A percentile compares a stretch with the other conserved stretches of the same genome.
These are phyloP conservation scores for Marsdenia floribunda DNA, from an alignment of 257 asterid genomes.

Conservation along the genomic window DNA sequence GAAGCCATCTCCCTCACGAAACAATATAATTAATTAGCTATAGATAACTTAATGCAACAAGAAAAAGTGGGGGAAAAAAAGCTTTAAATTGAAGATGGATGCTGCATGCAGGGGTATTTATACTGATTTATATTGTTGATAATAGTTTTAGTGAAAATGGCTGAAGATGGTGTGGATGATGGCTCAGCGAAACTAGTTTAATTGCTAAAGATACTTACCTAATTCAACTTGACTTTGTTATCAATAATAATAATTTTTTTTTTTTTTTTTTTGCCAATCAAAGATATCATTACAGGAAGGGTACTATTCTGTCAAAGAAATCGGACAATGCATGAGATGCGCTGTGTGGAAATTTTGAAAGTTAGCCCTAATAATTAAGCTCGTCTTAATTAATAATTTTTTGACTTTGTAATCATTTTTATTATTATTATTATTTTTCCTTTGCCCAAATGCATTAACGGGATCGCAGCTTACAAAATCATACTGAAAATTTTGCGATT, in stretches of 20 bases:
- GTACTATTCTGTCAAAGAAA: neutral
- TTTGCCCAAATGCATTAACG: neutral
- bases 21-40: neutral
- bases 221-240: too few relatives aligned
- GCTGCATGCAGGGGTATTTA: constrained; percentile 1
- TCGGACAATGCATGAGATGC: neutral
- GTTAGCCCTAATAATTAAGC: neutral
- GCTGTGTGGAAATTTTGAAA: neutral
- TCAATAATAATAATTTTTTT: too few relatives aligned
- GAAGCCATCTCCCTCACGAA: neutral
- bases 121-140: neutral
- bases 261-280: too few relatives aligned
- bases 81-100: neutral
- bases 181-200: too few relatives aligned
- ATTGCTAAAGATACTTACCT: too few relatives aligned
- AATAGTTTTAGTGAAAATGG: too few relatives aligned
- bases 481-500: neutral
- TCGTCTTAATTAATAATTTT: too few relatives aligned
- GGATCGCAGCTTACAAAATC: neutral
- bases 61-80: neutral
- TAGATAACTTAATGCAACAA: too few relatives aligned
- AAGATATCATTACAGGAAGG: neutral
- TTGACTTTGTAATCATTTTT: neutral
- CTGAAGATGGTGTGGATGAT: too few relatives aligned
- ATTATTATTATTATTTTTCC: too few relatives aligned